phyloP scores from a whole-genome alignment of 2,329 filamentous ascomycete genomes.

The Pseudocercospora vitis region DNA sequence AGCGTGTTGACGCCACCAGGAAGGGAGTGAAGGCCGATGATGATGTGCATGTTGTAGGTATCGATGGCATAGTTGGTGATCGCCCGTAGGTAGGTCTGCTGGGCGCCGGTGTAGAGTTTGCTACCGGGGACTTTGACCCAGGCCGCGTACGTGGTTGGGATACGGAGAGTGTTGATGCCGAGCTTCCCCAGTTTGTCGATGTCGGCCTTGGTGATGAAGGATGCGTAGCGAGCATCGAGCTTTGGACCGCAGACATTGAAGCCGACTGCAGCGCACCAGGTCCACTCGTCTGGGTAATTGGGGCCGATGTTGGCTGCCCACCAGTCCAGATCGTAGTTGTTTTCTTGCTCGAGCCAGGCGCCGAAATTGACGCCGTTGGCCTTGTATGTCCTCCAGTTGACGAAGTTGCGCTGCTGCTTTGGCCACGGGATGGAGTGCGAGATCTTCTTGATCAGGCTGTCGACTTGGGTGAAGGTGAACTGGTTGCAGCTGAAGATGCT shows the following conservation, averaged over 20 bases:
- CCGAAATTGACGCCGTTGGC: conserved; percentile 18
- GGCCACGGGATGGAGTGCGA: conserved; percentile 11
- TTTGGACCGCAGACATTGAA: conserved; percentile 18
- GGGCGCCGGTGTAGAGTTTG: conserved; percentile 38
- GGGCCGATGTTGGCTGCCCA: conserved; percentile 14
- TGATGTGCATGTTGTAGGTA: conserved; percentile 40
- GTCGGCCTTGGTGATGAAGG: conserved; percentile 25
- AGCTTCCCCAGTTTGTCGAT: conserved; percentile 39
- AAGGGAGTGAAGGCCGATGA: conserved; percentile 40
- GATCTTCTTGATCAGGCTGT: conserved; percentile 11
- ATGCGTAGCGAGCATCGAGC: conserved; percentile 22
- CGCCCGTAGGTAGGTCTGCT: conserved; percentile 33
- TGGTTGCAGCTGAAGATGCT: conserved; percentile 14
- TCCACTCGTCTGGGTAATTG: conserved; percentile 39
- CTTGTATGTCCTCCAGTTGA: conserved; percentile 16
- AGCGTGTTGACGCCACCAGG: conserved; percentile 38
- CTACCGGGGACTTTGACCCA: conserved; percentile 41
- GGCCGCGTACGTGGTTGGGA: conserved; percentile 41
- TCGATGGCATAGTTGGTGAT: conserved; percentile 41
- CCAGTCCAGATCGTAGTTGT: conserved; percentile 15
- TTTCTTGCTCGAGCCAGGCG: conserved; percentile 19
- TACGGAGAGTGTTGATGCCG: conserved; percentile 39
- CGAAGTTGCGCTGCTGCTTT: conserved; percentile 11
- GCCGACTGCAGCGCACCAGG: conserved; percentile 37
- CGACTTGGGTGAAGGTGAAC: conserved; percentile 8